A percentile compares a stretch with the other conserved stretches of the same genome.
Conservation (phyloP, 1,284 basidiomycete genomes). For the Cutaneotrichosporon cyanovorans region DNA sequence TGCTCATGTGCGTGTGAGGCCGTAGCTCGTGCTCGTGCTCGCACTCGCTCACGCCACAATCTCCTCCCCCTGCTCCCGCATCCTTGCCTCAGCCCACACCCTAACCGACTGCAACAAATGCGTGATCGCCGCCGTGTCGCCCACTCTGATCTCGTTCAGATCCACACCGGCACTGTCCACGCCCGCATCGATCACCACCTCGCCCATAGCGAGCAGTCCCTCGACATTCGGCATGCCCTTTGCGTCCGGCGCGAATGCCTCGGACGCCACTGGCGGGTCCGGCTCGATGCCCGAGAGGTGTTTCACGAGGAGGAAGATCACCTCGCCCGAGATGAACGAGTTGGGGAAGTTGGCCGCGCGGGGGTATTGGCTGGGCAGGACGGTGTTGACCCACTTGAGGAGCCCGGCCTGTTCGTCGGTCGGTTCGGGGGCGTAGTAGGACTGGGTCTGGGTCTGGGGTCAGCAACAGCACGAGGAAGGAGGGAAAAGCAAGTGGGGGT, state of each 20-base stretch:
- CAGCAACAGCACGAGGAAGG: background rate
- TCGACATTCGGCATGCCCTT: conserved; percentile 57
- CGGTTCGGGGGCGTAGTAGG: conserved; percentile 20
- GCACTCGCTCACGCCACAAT: too few relatives aligned
- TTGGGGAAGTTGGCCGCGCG: conserved; percentile 53
- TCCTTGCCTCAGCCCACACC: too few relatives aligned
- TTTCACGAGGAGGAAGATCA: conserved; percentile 46
- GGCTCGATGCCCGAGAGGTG: conserved; percentile 38
- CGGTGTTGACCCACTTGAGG: conserved; percentile 77
- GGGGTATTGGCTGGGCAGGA: conserved; percentile 59
- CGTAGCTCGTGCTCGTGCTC: too few relatives aligned
- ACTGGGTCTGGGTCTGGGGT: conserved; percentile 14
- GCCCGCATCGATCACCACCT: conserved; percentile 79
- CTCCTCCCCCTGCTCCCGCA: too few relatives aligned
- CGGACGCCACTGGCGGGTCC: conserved; percentile 30
- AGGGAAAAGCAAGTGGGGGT: too few relatives aligned
- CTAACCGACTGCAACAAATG: too few relatives aligned
- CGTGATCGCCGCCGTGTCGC: conserved; percentile 66
- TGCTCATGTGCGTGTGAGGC: too few relatives aligned
- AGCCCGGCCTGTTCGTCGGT: conserved; percentile 49
- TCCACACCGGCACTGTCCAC: conserved; percentile 79
- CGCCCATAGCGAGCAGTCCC: conserved; percentile 77
- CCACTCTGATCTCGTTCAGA: conserved; percentile 78
- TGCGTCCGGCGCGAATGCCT: conserved; percentile 34
- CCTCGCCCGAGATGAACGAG: conserved; percentile 47